Conservation (phyloP, 129 eudicot genomes). For the Dittrichia graveolens region DNA sequence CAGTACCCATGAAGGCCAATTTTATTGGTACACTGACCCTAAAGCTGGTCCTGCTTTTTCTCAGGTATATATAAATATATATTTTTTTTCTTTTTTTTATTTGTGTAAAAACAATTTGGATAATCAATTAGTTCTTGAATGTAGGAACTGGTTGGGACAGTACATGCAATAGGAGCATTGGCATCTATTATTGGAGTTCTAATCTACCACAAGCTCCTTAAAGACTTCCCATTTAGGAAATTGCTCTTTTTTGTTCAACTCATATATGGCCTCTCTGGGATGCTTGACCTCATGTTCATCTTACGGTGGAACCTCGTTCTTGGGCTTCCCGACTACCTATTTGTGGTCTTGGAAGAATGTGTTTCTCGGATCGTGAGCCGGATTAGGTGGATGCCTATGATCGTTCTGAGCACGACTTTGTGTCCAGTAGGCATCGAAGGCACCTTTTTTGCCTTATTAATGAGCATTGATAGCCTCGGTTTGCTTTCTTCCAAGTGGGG, state of each 20-base stretch:
- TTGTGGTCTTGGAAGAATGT: constrained; percentile 50
- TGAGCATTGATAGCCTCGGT: constrained; percentile 67
- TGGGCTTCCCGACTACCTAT: constrained; percentile 60
- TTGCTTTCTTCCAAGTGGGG: constrained; percentile 54
- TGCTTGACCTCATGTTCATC: constrained; percentile 63
- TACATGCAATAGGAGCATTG: constrained; percentile 57
- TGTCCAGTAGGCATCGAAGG: constrained; percentile 70
- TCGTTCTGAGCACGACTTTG: constrained; percentile 54
- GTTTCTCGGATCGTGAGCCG: constrained; percentile 41
- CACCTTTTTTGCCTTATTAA: constrained; percentile 64
- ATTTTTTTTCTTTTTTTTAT: not conserved
- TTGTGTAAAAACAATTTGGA: no score
- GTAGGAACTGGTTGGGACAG: constrained; percentile 64
- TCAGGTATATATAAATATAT: constrained; percentile 35
- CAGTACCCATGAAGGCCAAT: constrained; percentile 65
- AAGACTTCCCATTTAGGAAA: constrained; percentile 51
- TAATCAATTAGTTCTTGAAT: not conserved
- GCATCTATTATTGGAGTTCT: constrained; percentile 63
- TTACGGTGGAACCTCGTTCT: constrained; percentile 50
- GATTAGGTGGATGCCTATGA: constrained; percentile 68
- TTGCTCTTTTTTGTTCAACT: constrained; percentile 54
- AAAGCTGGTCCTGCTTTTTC: constrained; percentile 66
- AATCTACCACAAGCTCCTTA: constrained; percentile 56
- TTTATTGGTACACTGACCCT: constrained; percentile 68
- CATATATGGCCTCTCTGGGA: constrained; percentile 49